Evolutionary conservation across 768 basidiomycete species (phyloP), one percentile per base, ranked within the genome.

Genomic region (Mycena galopus): DNA sequence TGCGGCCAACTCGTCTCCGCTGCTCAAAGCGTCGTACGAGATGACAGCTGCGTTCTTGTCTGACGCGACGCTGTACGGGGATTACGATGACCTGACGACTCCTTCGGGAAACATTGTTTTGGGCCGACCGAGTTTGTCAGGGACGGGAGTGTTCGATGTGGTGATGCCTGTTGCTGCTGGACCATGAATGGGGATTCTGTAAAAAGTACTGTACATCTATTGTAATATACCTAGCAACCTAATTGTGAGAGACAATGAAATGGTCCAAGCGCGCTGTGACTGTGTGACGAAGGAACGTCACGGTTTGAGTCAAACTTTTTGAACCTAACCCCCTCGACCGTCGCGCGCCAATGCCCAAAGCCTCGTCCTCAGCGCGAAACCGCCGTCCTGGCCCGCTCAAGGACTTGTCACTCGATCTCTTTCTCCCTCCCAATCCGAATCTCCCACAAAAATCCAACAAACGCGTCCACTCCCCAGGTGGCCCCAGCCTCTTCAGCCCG

Each of bases 11-110:
- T 91, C 96, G 29, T 98, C 97, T n/a, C 96, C 97, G 10, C 88
- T 99, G 47, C 90, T 99, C 65, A 99, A 99, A 82, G 98, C 98
- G 1, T 98, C 96, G 11, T 99, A 95, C 83, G 98, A 99, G 83
- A 98, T 97, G 5, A 99, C 97, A 0, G 94, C 93, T 2, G 87
- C 92, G 1, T 98, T 99, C 87, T 82, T 99, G 75, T 94, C 97
- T 5, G 96, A 99, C 69, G 97, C 98, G 23, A 95, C 96, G 0
- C 84, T 99, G 57, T 91, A 93, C 79, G 98, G 98, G 29, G 98
- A 99, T 84, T 98, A 95, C 82, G 97, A 99, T 80, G 93, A 96
- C 78, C 86, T 98, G 75, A 89, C 91, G 23, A 93, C 93, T 25
- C 97, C 97, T 3, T 96, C 96, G 6, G 94, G 96, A 1, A 95